Evolutionary conservation across 2,329 filamentous ascomycete genomes (phyloP), one percentile per base, ranked within the genome.

Genomic region (Colletotrichum sp.): DNA sequence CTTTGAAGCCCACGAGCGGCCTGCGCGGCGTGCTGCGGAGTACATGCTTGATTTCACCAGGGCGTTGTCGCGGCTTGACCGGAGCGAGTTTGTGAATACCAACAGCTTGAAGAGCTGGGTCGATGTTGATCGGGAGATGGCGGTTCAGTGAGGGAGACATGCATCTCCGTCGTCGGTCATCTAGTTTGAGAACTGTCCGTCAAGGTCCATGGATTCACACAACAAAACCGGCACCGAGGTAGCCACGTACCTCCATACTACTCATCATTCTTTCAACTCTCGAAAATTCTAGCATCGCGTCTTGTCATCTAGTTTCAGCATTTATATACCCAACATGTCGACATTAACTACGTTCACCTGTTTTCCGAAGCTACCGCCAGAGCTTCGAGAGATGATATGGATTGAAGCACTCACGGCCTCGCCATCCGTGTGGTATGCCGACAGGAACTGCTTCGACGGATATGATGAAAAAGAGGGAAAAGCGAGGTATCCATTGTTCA

Each of bases 1-100:
- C 0, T 83, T 81, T 54, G 77, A 79, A 11, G 67, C 76, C 15
- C 75, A 80, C 18, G 77, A 80, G 15, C 75, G 75, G 3, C 76
- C 77, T 4, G 76, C 79, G 2, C 77, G 68, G 8, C 75, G 80
- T 4, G 80, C 80, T 3, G 73, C 74, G 4, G 77, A 79, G 43
- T 81, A 81, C 64, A 76, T 81, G 66, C 77, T 77, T 3, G 80
- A 82, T 21, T 81, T 82, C 21, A 78, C 80, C 0, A 69, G 74
- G 15, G 78, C 78, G 1, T 31, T 81, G 36, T 81, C 79, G 4
- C 73, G 78, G 1, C 77, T 82, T 13, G 81, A 82, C 70, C 73
- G 77, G 3, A 82, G 80, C 67, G 81, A 82, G 73, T 79, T 78
- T 54, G 77, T 82, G 7, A 82, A 81, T 62, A 81, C 80, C 2